Conservation (phyloP, 495 filamentous ascomycete genomes). For the Penicillium paxilli region DNA sequence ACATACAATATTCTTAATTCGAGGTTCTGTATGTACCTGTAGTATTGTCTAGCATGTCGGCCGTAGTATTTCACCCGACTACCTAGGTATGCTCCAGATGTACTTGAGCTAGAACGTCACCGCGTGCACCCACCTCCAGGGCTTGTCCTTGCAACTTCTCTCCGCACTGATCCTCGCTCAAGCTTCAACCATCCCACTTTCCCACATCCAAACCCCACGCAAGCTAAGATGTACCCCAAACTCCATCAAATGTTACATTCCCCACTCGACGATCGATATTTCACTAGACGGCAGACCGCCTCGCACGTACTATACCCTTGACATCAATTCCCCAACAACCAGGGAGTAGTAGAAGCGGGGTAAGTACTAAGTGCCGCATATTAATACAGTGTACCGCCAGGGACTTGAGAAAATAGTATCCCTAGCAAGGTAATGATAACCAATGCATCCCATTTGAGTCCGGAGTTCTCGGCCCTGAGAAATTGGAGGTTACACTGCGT, state of each 20-base stretch:
- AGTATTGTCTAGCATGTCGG: too few relatives aligned
- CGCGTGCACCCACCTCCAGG: too few relatives aligned
- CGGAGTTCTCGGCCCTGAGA: neutral
- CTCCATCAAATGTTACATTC: constrained; percentile 8
- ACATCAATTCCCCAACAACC: neutral
- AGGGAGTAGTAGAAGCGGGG: constrained; percentile 10
- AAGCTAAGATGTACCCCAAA: neutral
- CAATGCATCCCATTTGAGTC: neutral
- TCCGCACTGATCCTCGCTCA: constrained; percentile 9
- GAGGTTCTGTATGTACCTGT: too few relatives aligned
- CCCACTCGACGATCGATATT: constrained; percentile 12
- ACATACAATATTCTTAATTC: too few relatives aligned
- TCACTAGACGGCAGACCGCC: neutral
- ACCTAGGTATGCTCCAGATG: too few relatives aligned
- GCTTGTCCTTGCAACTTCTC: too few relatives aligned
- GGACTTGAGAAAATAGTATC: too few relatives aligned
- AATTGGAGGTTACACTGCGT: constrained; percentile 6
- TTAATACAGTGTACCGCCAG: neutral
- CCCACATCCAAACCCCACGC: neutral
- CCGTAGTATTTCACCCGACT: too few relatives aligned
- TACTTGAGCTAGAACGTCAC: too few relatives aligned
- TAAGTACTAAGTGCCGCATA: neutral
- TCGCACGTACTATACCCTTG: neutral
- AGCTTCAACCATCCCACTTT: constrained; percentile 7
- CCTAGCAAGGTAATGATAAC: neutral